Evolutionary conservation across 768 basidiomycete species (phyloP).

Genomic region (Amanita exitialis): DNA sequence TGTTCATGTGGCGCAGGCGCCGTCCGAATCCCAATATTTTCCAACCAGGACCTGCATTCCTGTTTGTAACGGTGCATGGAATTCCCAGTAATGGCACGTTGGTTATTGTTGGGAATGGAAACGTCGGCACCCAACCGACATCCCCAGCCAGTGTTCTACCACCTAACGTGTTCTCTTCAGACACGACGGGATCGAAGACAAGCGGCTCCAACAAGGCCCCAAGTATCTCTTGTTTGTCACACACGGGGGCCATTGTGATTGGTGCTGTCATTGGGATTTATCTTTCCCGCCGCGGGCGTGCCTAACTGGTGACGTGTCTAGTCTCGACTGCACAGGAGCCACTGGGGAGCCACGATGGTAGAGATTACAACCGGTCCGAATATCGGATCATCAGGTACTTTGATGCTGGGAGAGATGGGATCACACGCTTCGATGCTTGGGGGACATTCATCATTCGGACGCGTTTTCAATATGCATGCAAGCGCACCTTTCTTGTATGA

Average conservation of each 20-base stretch:
- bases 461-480: too few relatives aligned
- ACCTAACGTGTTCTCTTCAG: slow-evolving; percentile 30
- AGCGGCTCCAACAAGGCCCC: too few relatives aligned
- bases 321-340: background rate
- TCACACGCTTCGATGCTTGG: too few relatives aligned
- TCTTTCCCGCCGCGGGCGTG: background rate
- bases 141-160: slow-evolving; percentile 36
- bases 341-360: too few relatives aligned
- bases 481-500: too few relatives aligned
- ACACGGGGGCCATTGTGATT: slow-evolving; percentile 66
- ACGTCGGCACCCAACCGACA: slow-evolving; percentile 60
- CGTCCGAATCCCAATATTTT: slow-evolving; percentile 79
- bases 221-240: slow-evolving; percentile 27
- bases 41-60: slow-evolving; percentile 79
- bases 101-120: slow-evolving; percentile 72
- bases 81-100: slow-evolving; percentile 74
- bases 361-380: too few relatives aligned
- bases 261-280: background rate
- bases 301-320: background rate
- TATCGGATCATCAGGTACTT: too few relatives aligned
- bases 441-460: too few relatives aligned
- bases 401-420: too few relatives aligned
- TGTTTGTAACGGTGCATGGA: slow-evolving; percentile 78
- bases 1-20: slow-evolving; percentile 73
- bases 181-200: background rate